Base-by-base conservation (phyloP, 176 grass and related monocot species). In the Oryza nivara region DNA sequence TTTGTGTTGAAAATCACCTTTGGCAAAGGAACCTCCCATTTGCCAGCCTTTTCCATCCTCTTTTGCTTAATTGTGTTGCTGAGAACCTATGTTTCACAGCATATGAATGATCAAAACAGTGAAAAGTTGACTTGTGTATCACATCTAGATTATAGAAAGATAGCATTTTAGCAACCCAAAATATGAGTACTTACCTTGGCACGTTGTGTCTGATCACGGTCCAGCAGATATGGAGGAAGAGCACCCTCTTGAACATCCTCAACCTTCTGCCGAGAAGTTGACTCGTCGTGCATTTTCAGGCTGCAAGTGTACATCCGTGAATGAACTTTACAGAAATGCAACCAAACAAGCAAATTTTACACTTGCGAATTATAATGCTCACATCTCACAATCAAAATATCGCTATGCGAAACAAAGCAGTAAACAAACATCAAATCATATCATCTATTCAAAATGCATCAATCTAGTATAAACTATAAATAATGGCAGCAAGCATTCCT, bases 1-100 rank as follows among this genome's bases (percentile, higher is more conserved):
- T 15, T 26, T 47, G 40, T 15, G 23, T 14, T 65, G 16, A 64
- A n/a, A 35, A 78, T 76, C 74, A 97, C 92, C 89, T 94, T 97
- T 38, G 92, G 92, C 86, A 97, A 84, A 34, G 95, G 95, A 72
- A 97, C 95, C 48, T 94, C 95, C 92, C 95, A 97, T 86, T 94
- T 97, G 19, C 92, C 92, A 65, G 95, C 92, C 61, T 94, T 97
- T 74, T 97, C 92, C 81, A 89, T 91, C 67, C 95, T 94, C 77
- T 94, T 97, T 78, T 97, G 95, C 83, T 94, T 94, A 54, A 97
- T 92, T 66, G 90, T 97, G 87, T 97, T 97, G 92, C 95, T 97
- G 13, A 97, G 86, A 51, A 94, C 84, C 95, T 97, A 58, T 22
- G 72, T 6, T 64, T 81, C 16, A 88, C 6, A 46, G 81, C 16